Evolutionary conservation across 108 stramenopile genomes (phyloP).

Genomic region (Phaeodactylum tricornutum): DNA sequence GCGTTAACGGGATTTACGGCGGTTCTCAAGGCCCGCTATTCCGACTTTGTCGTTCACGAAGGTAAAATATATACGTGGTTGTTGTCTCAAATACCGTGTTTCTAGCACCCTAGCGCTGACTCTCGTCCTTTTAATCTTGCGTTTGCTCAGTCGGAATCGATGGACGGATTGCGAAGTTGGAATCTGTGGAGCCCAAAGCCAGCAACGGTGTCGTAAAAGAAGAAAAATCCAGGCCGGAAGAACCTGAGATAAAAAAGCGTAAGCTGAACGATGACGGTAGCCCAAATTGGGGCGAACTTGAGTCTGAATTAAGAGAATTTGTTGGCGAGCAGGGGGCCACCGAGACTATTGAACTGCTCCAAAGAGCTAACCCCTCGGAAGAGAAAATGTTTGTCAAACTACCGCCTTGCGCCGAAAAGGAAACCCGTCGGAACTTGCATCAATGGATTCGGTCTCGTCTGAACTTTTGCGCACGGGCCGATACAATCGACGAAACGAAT

Average conservation of each 20-base stretch:
- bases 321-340: slow-evolving; percentile 2
- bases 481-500: slow-evolving; percentile 28
- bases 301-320: slow-evolving; percentile 13
- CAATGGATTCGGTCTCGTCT: slow-evolving; percentile 36
- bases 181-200: slow-evolving; percentile 18
- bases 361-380: too few species aligned
- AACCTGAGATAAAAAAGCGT: slow-evolving; percentile 4
- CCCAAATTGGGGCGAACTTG: slow-evolving; percentile 15
- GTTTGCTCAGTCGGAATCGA: slow-evolving; percentile 46
- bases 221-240: not conserved
- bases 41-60: slow-evolving; percentile 86
- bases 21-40: slow-evolving; percentile 71
- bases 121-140: too few species aligned
- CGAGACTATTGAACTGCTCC: slow-evolving; percentile 23
- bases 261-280: slow-evolving; percentile 5
- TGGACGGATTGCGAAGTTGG: slow-evolving; percentile 57
- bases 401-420: slow-evolving; percentile 44
- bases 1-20: slow-evolving; percentile 46
- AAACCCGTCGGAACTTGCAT: slow-evolving; percentile 49
- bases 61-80: too few species aligned
- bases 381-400: slow-evolving; percentile 42
- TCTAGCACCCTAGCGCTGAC: too few species aligned
- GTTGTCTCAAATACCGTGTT: too few species aligned
- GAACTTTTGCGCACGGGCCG: slow-evolving; percentile 39
- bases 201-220: not conserved